Evolutionary conservation across 148 eudicot genomes (phyloP), one percentile per base, ranked within the genome.

Genomic region (Mesembryanthemum crystallinum): DNA sequence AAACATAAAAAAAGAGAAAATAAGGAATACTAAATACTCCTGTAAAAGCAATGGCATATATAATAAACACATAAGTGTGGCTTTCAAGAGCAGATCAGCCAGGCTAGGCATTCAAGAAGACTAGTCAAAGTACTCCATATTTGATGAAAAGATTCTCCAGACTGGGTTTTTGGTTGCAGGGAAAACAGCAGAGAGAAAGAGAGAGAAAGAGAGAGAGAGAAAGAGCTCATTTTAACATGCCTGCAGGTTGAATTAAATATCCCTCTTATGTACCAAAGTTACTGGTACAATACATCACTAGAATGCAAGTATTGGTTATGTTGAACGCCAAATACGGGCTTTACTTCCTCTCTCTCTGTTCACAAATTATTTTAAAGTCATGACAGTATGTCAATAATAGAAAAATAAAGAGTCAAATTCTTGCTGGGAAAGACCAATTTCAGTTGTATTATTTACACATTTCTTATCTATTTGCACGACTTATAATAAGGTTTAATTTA

Each of bases 71-170:
- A 9, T 3, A 47, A 62, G 69, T 57, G 65, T 65, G 81, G 67
- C 77, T 72, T 73, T 72, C 72, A 65, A 21, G 55, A 45, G 69
- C 60, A 67, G 67, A 45, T 45, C 14, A 32, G 58, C n/a, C 51
- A 73, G 24, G 51, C 52, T 25, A 14, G 54, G 54, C 71, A 35
- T 35, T 35, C 39, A 67, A 69, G 73, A 69, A 69, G 82, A 79
- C 75, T 69, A 69, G 78, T 79, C 82, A 74, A 79, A 79, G 27
- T 27, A 73, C 43, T 49, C 66, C 29, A 69, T 45, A 8, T 45
- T 45, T 45, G 49, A 45, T 45, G 14, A 45, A 39, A 74, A 74
- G 82, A 67, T 67, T 73, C 82, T 35, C 64, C 73, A 79, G 73
- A 59, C 39, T 68, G 73, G 70, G 64, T 49, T 47, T 18, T 72